Conservation (phyloP, 2,329 filamentous ascomycete genomes). For the Neocatenulostroma microsporum region DNA sequence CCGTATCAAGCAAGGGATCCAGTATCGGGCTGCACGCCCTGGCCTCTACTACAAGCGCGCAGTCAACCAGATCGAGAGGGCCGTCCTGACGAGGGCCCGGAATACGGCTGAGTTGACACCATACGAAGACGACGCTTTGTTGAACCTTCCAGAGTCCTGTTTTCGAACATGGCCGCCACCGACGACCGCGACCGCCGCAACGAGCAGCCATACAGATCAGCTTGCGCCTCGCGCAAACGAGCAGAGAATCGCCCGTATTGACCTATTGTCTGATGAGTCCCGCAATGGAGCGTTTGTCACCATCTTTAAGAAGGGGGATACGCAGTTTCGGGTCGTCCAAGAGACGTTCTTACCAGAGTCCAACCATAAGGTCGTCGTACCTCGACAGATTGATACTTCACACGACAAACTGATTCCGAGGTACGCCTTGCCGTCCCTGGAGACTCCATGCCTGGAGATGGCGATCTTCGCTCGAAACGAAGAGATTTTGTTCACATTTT, state of each 20-base stretch:
- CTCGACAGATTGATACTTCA: conserved; percentile 9
- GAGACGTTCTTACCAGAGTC: conserved; percentile 9
- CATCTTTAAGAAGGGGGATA: conserved; percentile 14
- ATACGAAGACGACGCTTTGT: conserved; percentile 12
- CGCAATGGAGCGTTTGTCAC: conserved; percentile 11
- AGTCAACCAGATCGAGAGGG: conserved; percentile 16
- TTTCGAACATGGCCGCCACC: conserved; percentile 12
- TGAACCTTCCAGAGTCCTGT: conserved; percentile 9
- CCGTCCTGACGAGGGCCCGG: conserved; percentile 10
- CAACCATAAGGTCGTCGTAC: conserved; percentile 11
- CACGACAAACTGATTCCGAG: conserved; percentile 16
- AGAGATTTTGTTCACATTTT: conserved; percentile 15
- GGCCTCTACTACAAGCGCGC: conserved; percentile 18
- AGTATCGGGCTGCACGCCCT: conserved; percentile 13
- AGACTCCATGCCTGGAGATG: conserved; percentile 12
- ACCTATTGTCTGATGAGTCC: conserved; percentile 5
- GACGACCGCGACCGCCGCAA: not conserved
- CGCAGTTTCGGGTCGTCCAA: conserved; percentile 15
- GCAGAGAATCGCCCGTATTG: conserved; percentile 10
- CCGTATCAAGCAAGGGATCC: conserved; percentile 9
- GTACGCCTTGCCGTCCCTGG: conserved; percentile 13
- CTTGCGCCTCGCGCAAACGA: conserved; percentile 14
- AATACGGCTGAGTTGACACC: conserved; percentile 10
- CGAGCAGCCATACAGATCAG: conserved; percentile 13
- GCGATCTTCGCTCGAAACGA: conserved; percentile 17